Base-by-base conservation (phyloP, 768 basidiomycete genomes). In the Cystofilobasidium capitatum region DNA sequence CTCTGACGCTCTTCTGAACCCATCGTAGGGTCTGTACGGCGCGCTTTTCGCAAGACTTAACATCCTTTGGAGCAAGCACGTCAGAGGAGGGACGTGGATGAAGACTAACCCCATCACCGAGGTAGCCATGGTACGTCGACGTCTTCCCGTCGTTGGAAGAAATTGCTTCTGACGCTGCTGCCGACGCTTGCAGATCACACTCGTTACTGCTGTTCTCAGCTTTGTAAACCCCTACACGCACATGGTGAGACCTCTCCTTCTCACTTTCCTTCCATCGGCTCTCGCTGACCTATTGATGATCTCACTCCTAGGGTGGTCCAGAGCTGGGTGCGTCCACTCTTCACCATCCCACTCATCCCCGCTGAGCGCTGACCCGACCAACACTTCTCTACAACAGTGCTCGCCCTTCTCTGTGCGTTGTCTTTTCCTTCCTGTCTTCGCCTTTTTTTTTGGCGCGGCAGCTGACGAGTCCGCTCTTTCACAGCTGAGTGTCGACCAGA, bases 221-320 rank as follows among this genome's bases (percentile, higher is more conserved):
- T 94, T 92, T 79, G 78, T 89, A 62, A 96, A 93, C 75, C 87
- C 88, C 0, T 97, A 86, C 74, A 88, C 90, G 7, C 85, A 88
- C 42, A 93, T 97, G 88, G 87, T 91, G 62, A 91, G 94, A 3
- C 93, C 94, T 2, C n/a, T n/a, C n/a, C n/a, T n/a, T n/a, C n/a
- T n/a, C n/a, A n/a, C n/a, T n/a, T n/a, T n/a, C n/a, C n/a, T n/a
- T n/a, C n/a, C n/a, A n/a, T n/a, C n/a, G n/a, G n/a, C n/a, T n/a
- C n/a, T n/a, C n/a, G n/a, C n/a, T n/a, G n/a, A n/a, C n/a, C n/a
- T n/a, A n/a, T n/a, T n/a, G n/a, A n/a, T n/a, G n/a, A n/a, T n/a
- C n/a, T n/a, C n/a, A n/a, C n/a, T n/a, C n/a, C n/a, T n/a, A n/a
- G n/a, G n/a, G n/a, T n/a, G n/a, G n/a, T n/a, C n/a, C n/a, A n/a